Evolutionary conservation across 441 rosid species (phyloP), one percentile per base, ranked within the genome.

Genomic region (Brassica balearica): DNA sequence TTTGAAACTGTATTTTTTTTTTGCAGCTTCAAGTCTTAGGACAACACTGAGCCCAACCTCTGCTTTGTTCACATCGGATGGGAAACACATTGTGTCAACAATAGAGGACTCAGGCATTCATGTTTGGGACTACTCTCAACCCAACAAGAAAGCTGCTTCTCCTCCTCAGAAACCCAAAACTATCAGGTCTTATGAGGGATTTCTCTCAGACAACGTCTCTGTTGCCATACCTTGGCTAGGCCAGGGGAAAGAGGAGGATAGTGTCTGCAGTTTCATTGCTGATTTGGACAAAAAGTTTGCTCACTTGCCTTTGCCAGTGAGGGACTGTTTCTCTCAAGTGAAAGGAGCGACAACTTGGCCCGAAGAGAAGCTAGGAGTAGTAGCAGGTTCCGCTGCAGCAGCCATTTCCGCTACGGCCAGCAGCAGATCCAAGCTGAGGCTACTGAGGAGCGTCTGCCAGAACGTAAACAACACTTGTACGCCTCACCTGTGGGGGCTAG

Each of bases 281-380:
- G 85, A 80, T 38, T 29, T 74, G 48, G 80, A 85, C 58, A 82
- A 80, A 63, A 77, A 60, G 20, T 65, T 83, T 58, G 72, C 74
- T 5, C 67, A 70, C 29, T 73, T 84, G 22, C 73, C 83, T 20
- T 23, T 73, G 17, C 68, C 58, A 3, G 8, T 82, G 20, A 29
- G 20, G 1, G 85, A 83, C 48, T 83, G 80, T 70, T 83, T 84
- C 75, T 81, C 88, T 62, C 79, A 77, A 25, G 65, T 82, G 6
- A 86, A 78, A 84, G 85, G 90, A 53, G 81, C 85, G 0, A 88
- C 83, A 2, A 88, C 90, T 10, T 88, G 92, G 92, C 92, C 92
- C 0, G 90, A 88, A 76, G 92, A 88, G 82, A 83, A 80, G 73
- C 90, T 88, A 69, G 86, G 81, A 4, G n/a, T 59, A 43, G 82